Evolutionary conservation across 306 rosid species (phyloP), one percentile per base, ranked within the genome.

Genomic region (Ochetophila trinervis): DNA sequence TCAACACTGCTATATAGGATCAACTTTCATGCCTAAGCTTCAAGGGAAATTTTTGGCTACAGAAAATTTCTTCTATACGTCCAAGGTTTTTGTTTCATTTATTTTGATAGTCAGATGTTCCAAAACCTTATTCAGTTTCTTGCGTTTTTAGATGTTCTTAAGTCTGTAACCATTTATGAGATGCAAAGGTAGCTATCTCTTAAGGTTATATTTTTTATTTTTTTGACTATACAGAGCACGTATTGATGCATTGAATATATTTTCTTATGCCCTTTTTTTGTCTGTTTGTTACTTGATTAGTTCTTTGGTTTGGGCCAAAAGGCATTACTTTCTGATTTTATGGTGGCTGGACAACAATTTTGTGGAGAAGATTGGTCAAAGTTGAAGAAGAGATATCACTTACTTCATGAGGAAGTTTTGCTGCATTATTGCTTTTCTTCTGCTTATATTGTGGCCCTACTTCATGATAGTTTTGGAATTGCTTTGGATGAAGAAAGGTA

Each of bases 381-480:
- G 68, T 74, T 94, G 61, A 86, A 71, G 77, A 68, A 75, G 68
- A 84, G 79, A 61, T 76, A 90, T 72, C 72, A 65, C 23, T 48
- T 81, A 61, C 75, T 71, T 60, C 68, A 83, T 0, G 90, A 83
- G 66, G 99, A 90, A 73, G 96, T 89, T 73, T 82, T 94, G 68
- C 82, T 78, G 45, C 91, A 78, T 22, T 85, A 88, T 83, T 94
- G 97, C 87, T 94, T 94, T 85, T 94, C 99, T 73, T 90, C 97
- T 16, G 91, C 99, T 11, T 94, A 90, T 83, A 83, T 83, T 27
- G 96, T 94, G 50, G 91, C 97, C 77, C 68, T 94, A 66, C 97
- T 94, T 77, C 97, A 94, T 45, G 99, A 94, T 84, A 88, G 90
- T 76, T 86, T 94, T 67, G 97, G 99, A 69, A 57, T 94, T 80